A percentile compares a stretch with the other conserved stretches of the same genome.
These are phyloP conservation scores for Coemansia sp. DNA, from an alignment of 192 early-diverging fungal genomes.

Conservation along the genomic window DNA sequence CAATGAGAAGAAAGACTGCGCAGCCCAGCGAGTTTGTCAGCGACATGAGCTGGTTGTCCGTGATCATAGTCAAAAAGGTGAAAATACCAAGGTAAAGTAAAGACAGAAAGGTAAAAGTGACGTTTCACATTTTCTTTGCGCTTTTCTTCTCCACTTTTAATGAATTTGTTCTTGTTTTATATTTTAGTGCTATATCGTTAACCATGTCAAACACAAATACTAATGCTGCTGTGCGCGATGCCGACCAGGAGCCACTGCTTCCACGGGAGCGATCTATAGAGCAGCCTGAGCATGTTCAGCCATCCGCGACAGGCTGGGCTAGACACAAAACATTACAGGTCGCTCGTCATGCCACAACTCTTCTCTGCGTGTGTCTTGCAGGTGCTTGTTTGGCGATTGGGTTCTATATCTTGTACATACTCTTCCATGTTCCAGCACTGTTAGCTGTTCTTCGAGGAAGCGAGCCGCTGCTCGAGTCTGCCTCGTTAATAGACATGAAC, in stretches of 20 bases:
- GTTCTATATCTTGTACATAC: conserved; percentile 34
- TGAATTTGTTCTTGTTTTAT: not conserved
- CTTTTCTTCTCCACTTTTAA: conserved; percentile 1
- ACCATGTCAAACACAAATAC: not conserved
- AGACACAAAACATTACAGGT: not conserved
- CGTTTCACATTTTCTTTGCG: not conserved
- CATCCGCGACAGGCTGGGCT: not conserved
- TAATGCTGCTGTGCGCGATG: conserved; percentile 1
- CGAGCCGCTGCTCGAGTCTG: conserved; percentile 20
- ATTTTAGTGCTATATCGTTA: conserved; percentile 1
- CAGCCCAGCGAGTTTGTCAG: conserved; percentile 43
- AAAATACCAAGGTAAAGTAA: not conserved
- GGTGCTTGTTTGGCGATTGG: conserved; percentile 20
- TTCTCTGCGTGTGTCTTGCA: conserved; percentile 25
- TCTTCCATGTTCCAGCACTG: conserved; percentile 23
- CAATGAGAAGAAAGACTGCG: conserved; percentile 40
- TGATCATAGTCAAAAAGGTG: conserved; percentile 5
- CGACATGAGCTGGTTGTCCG: conserved; percentile 44
- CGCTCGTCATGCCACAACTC: conserved; percentile 5
- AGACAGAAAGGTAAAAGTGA: not conserved
- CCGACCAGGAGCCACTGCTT: conserved; percentile 31
- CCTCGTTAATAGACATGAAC: conserved; percentile 24
- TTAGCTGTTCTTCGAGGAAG: conserved; percentile 8
- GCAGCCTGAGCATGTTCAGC: not conserved
- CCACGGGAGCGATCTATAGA: not conserved